These are phyloP conservation scores for Heracleum sosnowskyi DNA, from an alignment of 129 eudicot genomes.

Conservation along the genomic window DNA sequence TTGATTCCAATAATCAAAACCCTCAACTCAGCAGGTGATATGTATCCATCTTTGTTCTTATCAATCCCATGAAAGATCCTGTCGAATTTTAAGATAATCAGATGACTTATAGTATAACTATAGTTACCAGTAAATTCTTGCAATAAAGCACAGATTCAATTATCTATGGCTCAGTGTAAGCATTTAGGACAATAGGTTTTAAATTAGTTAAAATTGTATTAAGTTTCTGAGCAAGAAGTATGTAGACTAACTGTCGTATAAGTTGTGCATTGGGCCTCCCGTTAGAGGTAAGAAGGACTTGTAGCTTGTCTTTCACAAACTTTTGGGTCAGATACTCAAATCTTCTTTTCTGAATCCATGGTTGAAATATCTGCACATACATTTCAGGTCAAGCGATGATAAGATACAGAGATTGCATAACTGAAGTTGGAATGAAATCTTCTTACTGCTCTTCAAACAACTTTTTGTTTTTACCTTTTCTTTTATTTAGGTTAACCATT, in stretches of 20 bases:
- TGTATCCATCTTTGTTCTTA: constrained; percentile 36
- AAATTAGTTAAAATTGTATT: background rate
- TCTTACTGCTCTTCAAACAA: background rate
- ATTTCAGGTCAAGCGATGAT: background rate
- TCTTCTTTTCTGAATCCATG: constrained; percentile 58
- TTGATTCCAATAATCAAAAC: constrained; percentile 50
- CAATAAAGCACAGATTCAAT: background rate
- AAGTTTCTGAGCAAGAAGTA: background rate
- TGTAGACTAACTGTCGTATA: constrained; percentile 40
- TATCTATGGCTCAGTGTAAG: background rate
- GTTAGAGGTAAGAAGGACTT: constrained; percentile 33
- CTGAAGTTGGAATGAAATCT: background rate
- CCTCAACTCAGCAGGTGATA: constrained; percentile 49
- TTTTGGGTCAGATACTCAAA: constrained; percentile 44
- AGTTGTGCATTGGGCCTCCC: constrained; percentile 51
- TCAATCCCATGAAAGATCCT: constrained; percentile 52
- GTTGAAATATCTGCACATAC: constrained; percentile 50
- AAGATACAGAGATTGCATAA: background rate
- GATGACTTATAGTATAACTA: background rate
- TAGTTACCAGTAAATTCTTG: background rate
- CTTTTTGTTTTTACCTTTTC: fast-evolving
- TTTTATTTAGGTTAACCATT: background rate
- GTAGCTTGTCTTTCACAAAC: constrained; percentile 50
- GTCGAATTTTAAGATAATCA: background rate
- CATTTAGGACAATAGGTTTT: background rate